These are phyloP conservation scores for Zasmidium citrigriseum DNA, from an alignment of 2,329 filamentous ascomycete species.

Conservation along the genomic window DNA sequence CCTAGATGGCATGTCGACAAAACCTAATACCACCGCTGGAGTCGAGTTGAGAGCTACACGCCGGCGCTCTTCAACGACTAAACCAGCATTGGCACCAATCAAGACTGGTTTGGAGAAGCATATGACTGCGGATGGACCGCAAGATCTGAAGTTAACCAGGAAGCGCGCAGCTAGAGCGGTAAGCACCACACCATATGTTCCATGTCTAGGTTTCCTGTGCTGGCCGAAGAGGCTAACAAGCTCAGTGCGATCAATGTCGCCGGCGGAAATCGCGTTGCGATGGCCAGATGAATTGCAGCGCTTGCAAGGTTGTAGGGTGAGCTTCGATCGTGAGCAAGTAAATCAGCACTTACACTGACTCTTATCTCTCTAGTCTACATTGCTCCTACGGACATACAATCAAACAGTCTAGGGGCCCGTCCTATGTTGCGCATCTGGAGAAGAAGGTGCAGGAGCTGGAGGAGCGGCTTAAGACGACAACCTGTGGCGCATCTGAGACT, in stretches of 20 bases:
- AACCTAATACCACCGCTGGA: background rate
- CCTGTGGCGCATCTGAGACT: background rate
- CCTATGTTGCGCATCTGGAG: conserved; percentile 24
- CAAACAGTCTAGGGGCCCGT: conserved; percentile 23
- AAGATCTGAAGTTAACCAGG: conserved; percentile 12
- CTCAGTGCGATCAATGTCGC: conserved; percentile 22
- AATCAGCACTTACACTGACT: background rate
- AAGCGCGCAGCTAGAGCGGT: conserved; percentile 22
- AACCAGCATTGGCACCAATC: background rate
- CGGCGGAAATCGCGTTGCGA: conserved; percentile 22
- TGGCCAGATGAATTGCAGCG: conserved; percentile 17
- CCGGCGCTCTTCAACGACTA: background rate
- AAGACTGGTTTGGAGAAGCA: background rate
- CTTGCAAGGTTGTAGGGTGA: conserved; percentile 21
- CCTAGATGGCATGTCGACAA: background rate
- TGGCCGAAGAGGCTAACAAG: background rate
- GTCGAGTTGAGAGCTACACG: background rate
- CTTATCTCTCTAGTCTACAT: conserved; percentile 11
- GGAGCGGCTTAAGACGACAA: conserved; percentile 5
- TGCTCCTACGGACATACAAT: conserved; percentile 23
- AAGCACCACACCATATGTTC: background rate
- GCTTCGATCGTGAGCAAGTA: background rate
- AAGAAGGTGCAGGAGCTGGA: conserved; percentile 21
- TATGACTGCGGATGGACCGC: background rate
- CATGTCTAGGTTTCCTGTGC: too few relatives aligned